Percentiles rank a stretch among this genome's conserved stretches.
Conservation (phyloP, 805 yeast species). For the Saccharomycopsis babjevae region DNA sequence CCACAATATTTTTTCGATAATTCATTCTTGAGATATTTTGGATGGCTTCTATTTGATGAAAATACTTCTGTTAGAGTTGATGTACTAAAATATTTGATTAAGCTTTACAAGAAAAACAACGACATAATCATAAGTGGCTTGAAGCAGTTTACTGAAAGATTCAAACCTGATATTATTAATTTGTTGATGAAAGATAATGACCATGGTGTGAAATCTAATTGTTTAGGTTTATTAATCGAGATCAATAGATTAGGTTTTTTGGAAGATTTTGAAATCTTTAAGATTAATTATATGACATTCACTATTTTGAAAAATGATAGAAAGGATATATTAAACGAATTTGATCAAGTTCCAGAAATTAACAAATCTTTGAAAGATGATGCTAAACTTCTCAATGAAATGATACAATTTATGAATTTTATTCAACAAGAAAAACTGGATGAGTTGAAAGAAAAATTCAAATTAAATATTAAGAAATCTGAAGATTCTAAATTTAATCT, state of each 20-base stretch:
- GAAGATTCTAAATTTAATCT: constrained; percentile 20
- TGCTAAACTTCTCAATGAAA: constrained; percentile 31
- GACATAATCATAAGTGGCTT: constrained; percentile 47
- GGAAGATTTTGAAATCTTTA: constrained; percentile 44
- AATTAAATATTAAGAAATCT: constrained; percentile 24
- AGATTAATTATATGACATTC: constrained; percentile 35
- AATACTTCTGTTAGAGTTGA: constrained; percentile 51
- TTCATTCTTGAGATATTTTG: constrained; percentile 63
- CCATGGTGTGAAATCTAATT: constrained; percentile 38
- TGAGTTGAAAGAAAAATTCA: constrained; percentile 29
- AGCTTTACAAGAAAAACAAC: constrained; percentile 31
- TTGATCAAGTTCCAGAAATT: constrained; percentile 12
- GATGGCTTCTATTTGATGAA: constrained; percentile 77
- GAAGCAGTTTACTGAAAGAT: constrained; percentile 69
- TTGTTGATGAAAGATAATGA: constrained; percentile 52
- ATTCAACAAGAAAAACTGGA: constrained; percentile 32
- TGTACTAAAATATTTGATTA: constrained; percentile 45
- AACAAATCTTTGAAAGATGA: constrained; percentile 20
- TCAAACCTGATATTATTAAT: constrained; percentile 53
- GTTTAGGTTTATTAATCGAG: constrained; percentile 44
- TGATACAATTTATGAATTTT: constrained; percentile 43
- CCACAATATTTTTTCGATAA: constrained; percentile 68
- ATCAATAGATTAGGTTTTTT: constrained; percentile 52
- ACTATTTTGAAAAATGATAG: constrained; percentile 23
- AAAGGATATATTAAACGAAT: constrained; percentile 23